phyloP scores from a whole-genome alignment of 257 asterid species.

The Cordia subcordata region DNA sequence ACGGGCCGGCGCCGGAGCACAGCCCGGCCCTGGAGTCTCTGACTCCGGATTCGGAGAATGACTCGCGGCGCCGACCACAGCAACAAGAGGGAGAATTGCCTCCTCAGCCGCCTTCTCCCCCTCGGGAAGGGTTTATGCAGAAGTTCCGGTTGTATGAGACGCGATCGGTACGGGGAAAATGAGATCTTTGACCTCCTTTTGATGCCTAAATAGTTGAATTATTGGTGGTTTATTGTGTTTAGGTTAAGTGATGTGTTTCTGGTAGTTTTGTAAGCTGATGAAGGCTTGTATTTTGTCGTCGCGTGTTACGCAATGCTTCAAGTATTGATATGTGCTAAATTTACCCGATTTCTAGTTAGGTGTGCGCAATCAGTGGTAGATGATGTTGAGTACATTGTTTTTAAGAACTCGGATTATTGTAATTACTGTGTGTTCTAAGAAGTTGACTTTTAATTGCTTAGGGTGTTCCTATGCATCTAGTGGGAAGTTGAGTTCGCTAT shows the following conservation, averaged over 20 bases:
- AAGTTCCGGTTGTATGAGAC: conserved; percentile 92
- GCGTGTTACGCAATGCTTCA: background rate
- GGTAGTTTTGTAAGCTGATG: background rate
- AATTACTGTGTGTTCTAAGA: background rate
- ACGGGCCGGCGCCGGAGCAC: conserved; percentile 15
- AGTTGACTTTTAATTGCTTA: background rate
- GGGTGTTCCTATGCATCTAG: too few relatives aligned
- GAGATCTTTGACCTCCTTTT: conserved; percentile 10
- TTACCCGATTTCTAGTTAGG: background rate
- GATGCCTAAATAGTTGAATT: background rate
- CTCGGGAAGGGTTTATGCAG: conserved; percentile 67
- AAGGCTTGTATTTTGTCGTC: background rate
- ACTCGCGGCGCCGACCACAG: conserved; percentile 18
- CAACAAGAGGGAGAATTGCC: conserved; percentile 3
- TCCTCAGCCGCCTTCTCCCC: conserved; percentile 16
- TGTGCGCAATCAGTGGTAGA: background rate
- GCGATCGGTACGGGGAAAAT: conserved; percentile 54
- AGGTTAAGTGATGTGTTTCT: background rate
- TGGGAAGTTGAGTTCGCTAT: too few relatives aligned
- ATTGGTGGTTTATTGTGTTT: background rate
- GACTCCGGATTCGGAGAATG: background rate
- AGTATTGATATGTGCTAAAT: background rate
- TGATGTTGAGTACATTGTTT: background rate
- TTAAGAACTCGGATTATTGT: background rate
- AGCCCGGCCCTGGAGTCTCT: background rate